Conservation (phyloP, 352 stramenopile genomes). For the Globisporangium nunn region DNA sequence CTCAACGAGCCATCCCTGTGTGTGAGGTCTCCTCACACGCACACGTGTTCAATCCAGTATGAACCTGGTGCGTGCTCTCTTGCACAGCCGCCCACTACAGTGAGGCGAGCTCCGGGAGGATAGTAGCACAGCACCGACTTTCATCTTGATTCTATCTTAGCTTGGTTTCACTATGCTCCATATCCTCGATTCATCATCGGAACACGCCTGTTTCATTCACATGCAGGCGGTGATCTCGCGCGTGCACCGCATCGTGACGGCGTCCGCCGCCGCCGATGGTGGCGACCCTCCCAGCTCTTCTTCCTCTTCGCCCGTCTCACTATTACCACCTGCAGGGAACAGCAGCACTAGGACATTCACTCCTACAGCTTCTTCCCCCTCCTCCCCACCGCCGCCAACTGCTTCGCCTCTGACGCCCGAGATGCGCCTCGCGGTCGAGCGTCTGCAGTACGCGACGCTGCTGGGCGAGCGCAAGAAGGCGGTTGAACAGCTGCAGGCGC, state of each 20-base stretch:
- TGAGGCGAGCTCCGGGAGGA: no score
- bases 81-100: no score
- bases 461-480: slow-evolving; percentile 67
- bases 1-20: no score
- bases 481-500: slow-evolving; percentile 33
- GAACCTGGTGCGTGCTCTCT: no score
- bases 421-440: slow-evolving; percentile 48
- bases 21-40: no score
- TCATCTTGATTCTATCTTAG: no score
- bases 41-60: no score
- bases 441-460: slow-evolving; percentile 69
- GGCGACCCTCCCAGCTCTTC: neutral
- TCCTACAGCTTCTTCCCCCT: no score
- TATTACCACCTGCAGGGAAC: neutral
- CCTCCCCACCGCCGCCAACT: neutral
- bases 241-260: slow-evolving; percentile 62
- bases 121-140: no score
- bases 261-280: slow-evolving; percentile 9
- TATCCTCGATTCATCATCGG: no score
- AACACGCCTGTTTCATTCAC: no score
- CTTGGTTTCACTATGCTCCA: no score
- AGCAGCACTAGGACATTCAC: neutral
- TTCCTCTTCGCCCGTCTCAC: neutral
- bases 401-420: slow-evolving; percentile 14
- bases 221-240: slow-evolving; percentile 73